Evolutionary conservation across 1,284 basidiomycete genomes (phyloP), one percentile per base, ranked within the genome.

Genomic region (Ganoderma multipileum): DNA sequence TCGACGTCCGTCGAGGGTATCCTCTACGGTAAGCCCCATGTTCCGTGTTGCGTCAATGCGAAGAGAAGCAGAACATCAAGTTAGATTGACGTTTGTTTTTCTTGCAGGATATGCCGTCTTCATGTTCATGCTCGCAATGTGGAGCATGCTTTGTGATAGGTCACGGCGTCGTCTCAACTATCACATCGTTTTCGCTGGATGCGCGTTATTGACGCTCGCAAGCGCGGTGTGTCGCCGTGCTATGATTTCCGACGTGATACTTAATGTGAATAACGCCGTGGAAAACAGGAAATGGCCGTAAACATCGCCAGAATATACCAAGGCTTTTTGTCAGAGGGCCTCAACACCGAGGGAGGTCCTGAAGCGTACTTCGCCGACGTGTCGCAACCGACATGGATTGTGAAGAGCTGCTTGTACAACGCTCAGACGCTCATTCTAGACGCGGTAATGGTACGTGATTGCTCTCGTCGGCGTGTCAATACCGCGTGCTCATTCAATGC

Each of bases 101-200:
- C 11, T 39, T 33, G n/a, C 63, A 79, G 78, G 78, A 50, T 76
- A 76, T 61, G 76, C 76, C 11, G 71, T 72, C 18, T 72, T 72
- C 64, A 78, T 78, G 77, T 78, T 74, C 72, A 74, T 68, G n/a
- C 68, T 76, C 52, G 76, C 76, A 3, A 69, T 76, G 63, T 76
- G 76, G 74, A 47, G n/a, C 44, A n/a, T 47, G 44, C 20, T 47
- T 23, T 73, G 72, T 41, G 72, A 73, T 52, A 68, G 73, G 33
- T 47, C 47, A 12, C 66, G 65, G 16, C 69, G 73, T 39, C 63
- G 61, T 8, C 68, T 73, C 33, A 77, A 77, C 63, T 68, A 71
- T 20, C 70, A 70, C 2, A 67, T 72, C 59, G 69, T 72, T 14
- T 63, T 41, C 20, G 71, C 71, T 36, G 71, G 69, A 2, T 70